Percentiles rank a stretch among this genome's conserved stretches.
These are phyloP conservation scores for Fraxinus sp. DNA, from an alignment of 305 asterid genomes.

Conservation along the genomic window DNA sequence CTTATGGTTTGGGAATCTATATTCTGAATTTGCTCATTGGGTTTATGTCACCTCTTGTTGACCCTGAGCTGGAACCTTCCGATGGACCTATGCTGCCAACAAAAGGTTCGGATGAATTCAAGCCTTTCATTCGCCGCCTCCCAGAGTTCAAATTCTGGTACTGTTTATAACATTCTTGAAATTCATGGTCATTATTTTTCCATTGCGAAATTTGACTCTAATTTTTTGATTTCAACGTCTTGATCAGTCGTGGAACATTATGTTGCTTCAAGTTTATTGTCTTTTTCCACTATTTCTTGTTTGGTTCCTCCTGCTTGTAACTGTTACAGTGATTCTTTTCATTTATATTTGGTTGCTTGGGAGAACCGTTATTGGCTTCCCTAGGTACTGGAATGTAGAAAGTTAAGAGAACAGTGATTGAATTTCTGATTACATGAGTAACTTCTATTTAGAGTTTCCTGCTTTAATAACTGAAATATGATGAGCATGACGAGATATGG, in stretches of 20 bases:
- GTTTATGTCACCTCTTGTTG: slow-evolving; percentile 83
- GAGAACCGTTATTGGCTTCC: background rate
- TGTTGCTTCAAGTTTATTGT: background rate
- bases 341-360: background rate
- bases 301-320: background rate
- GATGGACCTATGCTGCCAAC: slow-evolving; percentile 86
- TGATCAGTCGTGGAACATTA: background rate
- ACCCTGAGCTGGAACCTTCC: slow-evolving; percentile 66
- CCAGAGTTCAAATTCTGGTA: slow-evolving; percentile 95
- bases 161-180: slow-evolving; percentile 5
- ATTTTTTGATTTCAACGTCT: background rate
- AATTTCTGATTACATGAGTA: background rate
- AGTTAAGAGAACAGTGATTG: background rate
- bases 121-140: slow-evolving; percentile 89
- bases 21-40: slow-evolving; percentile 81
- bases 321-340: background rate
- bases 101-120: slow-evolving; percentile 88
- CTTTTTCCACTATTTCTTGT: background rate
- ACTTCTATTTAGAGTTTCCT: background rate
- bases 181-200: background rate
- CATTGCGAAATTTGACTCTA: background rate
- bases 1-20: slow-evolving; percentile 82
- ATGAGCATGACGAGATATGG: background rate
- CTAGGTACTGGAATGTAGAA: background rate
- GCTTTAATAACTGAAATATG: background rate